Base-by-base conservation (phyloP, 495 filamentous ascomycete species). In the Xylaria flabelliformis region DNA sequence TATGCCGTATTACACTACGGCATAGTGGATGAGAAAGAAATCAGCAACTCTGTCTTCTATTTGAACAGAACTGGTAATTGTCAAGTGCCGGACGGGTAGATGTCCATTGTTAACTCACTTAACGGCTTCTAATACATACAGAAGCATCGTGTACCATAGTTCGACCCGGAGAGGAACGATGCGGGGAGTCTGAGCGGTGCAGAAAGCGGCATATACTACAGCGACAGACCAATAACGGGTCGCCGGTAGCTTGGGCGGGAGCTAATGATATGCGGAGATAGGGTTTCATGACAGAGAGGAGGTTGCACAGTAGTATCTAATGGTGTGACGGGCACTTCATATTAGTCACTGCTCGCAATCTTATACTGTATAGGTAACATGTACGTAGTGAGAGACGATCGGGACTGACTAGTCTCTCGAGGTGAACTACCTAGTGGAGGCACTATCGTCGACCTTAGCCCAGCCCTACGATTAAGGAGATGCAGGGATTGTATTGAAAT, bases 101-200 rank as follows among this genome's bases (percentile, higher is more conserved):
- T 26, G 50, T 9, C 42, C 19, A 19, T 56, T 29, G 65, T 17
- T 0, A 56, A 36, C n/a, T 44, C 32, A 56, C 48, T 32, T 32
- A n/a, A 67, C 64, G 48, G 48, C 34, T 19, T 41, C 15, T 9
- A 55, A 34, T 36, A 44, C 13, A 50, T 56, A 39, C 65, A 29
- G 65, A 56, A 56, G 50, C 32, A 56, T 67, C 50, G 48, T 56
- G 65, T 41, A 67, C 65, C 65, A 44, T 24, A 67, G 19, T 36
- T 42, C 50, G 48, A 29, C 13, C 34, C n/a, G n/a, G 65, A 64
- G 50, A 56, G 65, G 65, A 67, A 67, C 48, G 50, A 51, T 67
- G 65, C 65, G 65, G 65, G 65, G 65, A 67, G 65, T 67, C 65
- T 67, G 65, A 67, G 65, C 65, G 65, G 65, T 56, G 42, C 48